These are phyloP conservation scores for Plantago rigida DNA, from an alignment of 305 asterid genomes.

Conservation along the genomic window DNA sequence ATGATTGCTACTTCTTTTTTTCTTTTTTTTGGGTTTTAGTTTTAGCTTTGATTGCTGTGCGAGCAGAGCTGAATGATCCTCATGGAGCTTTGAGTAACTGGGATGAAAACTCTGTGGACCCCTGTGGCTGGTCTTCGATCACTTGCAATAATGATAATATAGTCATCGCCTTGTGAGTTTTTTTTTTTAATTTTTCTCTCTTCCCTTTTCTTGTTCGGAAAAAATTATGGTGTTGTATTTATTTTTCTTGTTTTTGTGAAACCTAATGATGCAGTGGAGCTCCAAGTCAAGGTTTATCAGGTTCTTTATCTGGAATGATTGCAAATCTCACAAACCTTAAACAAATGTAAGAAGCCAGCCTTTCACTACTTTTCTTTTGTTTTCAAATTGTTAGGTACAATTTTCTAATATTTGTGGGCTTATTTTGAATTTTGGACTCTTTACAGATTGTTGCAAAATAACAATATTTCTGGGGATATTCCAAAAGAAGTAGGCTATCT, in stretches of 20 bases:
- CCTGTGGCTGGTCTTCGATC: conserved; percentile 95
- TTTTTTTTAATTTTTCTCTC: background rate
- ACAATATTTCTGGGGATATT: conserved; percentile 69
- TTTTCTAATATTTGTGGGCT: conserved; percentile 3
- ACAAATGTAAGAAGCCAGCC: conserved; percentile 54
- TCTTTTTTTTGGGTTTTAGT: conserved; percentile 33
- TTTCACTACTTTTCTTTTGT: background rate
- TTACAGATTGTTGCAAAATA: conserved; percentile 70
- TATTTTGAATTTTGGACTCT: conserved; percentile 1
- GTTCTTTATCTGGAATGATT: conserved; percentile 63
- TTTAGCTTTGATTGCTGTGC: conserved; percentile 62
- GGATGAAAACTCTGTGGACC: conserved; percentile 92
- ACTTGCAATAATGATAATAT: conserved; percentile 77
- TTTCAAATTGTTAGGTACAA: too few species aligned
- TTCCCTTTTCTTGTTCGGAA: background rate
- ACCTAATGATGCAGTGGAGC: conserved; percentile 53
- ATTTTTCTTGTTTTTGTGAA: conserved; percentile 18
- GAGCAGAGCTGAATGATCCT: conserved; percentile 55
- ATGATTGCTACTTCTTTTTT: background rate
- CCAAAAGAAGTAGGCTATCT: conserved; percentile 75
- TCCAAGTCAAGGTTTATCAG: conserved; percentile 91
- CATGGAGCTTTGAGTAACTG: conserved; percentile 78
- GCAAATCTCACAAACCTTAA: conserved; percentile 86
- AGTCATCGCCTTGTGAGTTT: conserved; percentile 63
- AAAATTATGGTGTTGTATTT: background rate